phyloP scores from a whole-genome alignment of 768 basidiomycete species.

The Lepiota venenata region DNA sequence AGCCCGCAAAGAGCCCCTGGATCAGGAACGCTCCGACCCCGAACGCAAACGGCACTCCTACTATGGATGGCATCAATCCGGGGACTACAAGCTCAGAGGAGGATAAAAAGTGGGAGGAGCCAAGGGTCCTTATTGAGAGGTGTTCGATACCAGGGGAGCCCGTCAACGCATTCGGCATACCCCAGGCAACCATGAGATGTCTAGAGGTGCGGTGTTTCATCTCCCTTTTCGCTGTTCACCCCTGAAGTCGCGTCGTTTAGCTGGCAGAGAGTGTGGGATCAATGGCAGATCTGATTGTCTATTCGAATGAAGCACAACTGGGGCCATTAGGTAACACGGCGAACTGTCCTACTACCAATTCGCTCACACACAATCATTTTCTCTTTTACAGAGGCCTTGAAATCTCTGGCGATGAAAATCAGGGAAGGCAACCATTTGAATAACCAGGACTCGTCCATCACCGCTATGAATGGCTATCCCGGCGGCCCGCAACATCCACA shows the following conservation, averaged over 20 bases:
- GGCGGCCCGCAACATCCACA: not conserved
- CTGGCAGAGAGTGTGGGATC: slow-evolving; percentile 80
- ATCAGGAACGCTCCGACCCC: slow-evolving; percentile 21
- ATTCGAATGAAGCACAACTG: slow-evolving; percentile 46
- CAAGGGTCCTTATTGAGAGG: slow-evolving; percentile 52
- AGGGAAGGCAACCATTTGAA: slow-evolving; percentile 29
- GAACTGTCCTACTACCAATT: not conserved
- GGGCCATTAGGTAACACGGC: slow-evolving; percentile 64
- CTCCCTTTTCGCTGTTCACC: not conserved
- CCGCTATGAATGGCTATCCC: not conserved
- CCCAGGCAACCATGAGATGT: slow-evolving; percentile 87
- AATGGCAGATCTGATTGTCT: slow-evolving; percentile 76
- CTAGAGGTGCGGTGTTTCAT: slow-evolving; percentile 52
- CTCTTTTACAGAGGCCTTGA: slow-evolving; percentile 41
- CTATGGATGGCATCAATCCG: not conserved
- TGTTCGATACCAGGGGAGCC: slow-evolving; percentile 78
- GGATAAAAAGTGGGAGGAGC: slow-evolving; percentile 66
- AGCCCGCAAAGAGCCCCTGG: slow-evolving; percentile 36
- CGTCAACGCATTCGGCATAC: slow-evolving; percentile 85
- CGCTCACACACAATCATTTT: slow-evolving; percentile 8
- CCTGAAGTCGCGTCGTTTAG: slow-evolving; percentile 28
- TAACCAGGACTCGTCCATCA: slow-evolving; percentile 11
- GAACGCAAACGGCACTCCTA: slow-evolving; percentile 9
- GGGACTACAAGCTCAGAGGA: slow-evolving; percentile 34
- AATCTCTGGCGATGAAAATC: slow-evolving; percentile 35